Conservation (phyloP, 176 grass and related monocot genomes). For the Paspalum notatum region DNA sequence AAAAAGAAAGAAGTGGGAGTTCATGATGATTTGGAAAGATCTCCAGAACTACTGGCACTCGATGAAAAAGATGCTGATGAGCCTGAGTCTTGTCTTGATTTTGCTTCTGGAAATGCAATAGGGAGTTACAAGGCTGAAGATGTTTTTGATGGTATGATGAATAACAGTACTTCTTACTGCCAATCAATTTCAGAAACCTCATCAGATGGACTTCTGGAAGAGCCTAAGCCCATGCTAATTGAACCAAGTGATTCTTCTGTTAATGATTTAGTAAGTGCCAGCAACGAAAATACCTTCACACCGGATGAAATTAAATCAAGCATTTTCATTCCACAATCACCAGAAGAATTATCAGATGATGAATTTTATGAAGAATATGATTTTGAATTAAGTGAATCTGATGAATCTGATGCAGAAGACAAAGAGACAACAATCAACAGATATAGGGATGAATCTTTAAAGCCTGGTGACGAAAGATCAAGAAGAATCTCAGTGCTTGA, state of each 20-base stretch:
- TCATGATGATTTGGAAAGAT: constrained; percentile 31
- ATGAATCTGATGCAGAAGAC: constrained; percentile 50
- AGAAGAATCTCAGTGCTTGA: constrained; percentile 43
- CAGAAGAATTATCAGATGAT: constrained; percentile 52
- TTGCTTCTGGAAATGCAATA: constrained; percentile 27
- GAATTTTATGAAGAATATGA: constrained; percentile 55
- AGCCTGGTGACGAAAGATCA: constrained; percentile 35
- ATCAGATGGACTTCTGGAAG: constrained; percentile 30
- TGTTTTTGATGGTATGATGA: constrained; percentile 21
- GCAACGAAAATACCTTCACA: constrained; percentile 34
- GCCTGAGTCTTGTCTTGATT: constrained; percentile 16
- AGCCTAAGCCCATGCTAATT: constrained; percentile 35
- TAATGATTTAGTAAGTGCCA: constrained; percentile 23
- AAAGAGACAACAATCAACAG: constrained; percentile 41
- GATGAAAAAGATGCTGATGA: constrained; percentile 31
- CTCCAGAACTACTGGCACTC: neutral
- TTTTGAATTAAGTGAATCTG: constrained; percentile 59
- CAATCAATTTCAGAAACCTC: constrained; percentile 50
- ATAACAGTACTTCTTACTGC: constrained; percentile 28
- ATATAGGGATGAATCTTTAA: constrained; percentile 34
- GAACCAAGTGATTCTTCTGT: constrained; percentile 35
- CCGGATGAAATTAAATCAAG: constrained; percentile 38
- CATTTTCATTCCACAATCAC: constrained; percentile 43
- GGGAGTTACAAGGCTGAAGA: constrained; percentile 22
- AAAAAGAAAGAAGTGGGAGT: too few species aligned